Evolutionary conservation across 2,329 filamentous ascomycete genomes (phyloP).

Genomic region (Fusarium annulatum): DNA sequence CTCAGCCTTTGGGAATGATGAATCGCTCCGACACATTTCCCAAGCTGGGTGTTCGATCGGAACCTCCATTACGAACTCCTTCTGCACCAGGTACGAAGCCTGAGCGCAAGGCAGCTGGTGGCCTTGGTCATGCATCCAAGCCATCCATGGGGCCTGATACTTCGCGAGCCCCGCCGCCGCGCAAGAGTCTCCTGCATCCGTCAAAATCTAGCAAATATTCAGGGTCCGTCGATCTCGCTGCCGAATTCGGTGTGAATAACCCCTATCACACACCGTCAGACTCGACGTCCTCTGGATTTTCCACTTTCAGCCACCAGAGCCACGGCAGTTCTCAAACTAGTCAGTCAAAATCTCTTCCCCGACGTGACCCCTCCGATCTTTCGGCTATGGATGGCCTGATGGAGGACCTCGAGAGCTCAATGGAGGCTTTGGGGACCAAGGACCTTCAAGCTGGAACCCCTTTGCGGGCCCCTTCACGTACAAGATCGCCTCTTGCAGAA

Average conservation of each 20-base stretch:
- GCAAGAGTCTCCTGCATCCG: conserved; percentile 60
- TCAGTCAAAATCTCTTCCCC: conserved; percentile 47
- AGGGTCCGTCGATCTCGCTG: conserved; percentile 65
- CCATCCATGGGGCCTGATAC: conserved; percentile 62
- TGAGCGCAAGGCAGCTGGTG: conserved; percentile 48
- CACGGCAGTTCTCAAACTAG: conserved; percentile 70
- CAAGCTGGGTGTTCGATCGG: conserved; percentile 51
- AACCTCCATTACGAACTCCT: conserved; percentile 57
- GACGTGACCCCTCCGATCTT: conserved; percentile 56
- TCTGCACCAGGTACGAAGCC: conserved; percentile 60
- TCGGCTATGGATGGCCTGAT: conserved; percentile 64
- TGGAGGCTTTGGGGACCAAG: conserved; percentile 50
- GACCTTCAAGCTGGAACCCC: conserved; percentile 51
- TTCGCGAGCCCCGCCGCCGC: conserved; percentile 63
- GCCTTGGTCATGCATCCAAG: conserved; percentile 47
- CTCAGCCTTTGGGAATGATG: conserved; percentile 51
- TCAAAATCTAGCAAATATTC: conserved; percentile 53
- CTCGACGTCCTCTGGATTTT: conserved; percentile 74
- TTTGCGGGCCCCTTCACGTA: conserved; percentile 41
- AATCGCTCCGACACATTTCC: conserved; percentile 67
- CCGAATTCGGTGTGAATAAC: conserved; percentile 70
- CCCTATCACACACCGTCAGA: conserved; percentile 72
- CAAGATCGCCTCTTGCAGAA: conserved; percentile 42
- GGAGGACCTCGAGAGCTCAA: conserved; percentile 65
- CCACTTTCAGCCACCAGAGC: conserved; percentile 67